Conservation (phyloP, 139 green algal genomes). For the Micractinium conductrix region DNA sequence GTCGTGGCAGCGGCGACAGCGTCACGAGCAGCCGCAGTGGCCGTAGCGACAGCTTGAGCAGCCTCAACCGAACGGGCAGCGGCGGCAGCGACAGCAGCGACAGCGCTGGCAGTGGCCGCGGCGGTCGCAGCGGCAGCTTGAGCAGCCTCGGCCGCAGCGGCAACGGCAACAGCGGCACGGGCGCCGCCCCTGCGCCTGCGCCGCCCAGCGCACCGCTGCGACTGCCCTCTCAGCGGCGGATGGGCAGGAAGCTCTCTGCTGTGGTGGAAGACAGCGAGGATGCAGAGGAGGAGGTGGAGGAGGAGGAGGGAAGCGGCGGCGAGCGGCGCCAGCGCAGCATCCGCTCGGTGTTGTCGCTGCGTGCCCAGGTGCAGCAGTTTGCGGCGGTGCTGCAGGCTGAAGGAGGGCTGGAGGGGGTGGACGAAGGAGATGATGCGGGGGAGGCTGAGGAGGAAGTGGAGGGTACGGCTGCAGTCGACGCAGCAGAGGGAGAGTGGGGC, state of each 20-base stretch:
- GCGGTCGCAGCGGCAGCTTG: not conserved
- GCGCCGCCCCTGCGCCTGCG: not conserved
- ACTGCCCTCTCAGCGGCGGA: not conserved
- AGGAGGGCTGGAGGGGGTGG: no score
- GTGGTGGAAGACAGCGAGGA: not conserved
- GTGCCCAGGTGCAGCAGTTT: no score
- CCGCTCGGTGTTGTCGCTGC: no score
- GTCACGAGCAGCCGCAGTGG: not conserved
- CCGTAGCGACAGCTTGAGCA: not conserved
- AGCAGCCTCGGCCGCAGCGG: not conserved
- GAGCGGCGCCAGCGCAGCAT: not conserved
- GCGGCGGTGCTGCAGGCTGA: no score
- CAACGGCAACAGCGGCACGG: not conserved
- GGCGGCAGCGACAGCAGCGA: not conserved
- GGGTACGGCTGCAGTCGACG: not conserved
- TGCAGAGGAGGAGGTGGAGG: not conserved
- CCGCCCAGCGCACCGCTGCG: not conserved
- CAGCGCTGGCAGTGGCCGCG: not conserved
- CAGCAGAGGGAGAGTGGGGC: not conserved
- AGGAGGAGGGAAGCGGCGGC: not conserved
- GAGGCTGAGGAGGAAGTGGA: not conserved
- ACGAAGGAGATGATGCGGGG: no score
- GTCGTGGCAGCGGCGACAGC: not conserved
- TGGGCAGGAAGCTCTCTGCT: conserved; percentile 1
- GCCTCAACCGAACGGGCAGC: not conserved